phyloP scores from a whole-genome alignment of 2,329 filamentous ascomycete species.

The Raffaelea arxii region DNA sequence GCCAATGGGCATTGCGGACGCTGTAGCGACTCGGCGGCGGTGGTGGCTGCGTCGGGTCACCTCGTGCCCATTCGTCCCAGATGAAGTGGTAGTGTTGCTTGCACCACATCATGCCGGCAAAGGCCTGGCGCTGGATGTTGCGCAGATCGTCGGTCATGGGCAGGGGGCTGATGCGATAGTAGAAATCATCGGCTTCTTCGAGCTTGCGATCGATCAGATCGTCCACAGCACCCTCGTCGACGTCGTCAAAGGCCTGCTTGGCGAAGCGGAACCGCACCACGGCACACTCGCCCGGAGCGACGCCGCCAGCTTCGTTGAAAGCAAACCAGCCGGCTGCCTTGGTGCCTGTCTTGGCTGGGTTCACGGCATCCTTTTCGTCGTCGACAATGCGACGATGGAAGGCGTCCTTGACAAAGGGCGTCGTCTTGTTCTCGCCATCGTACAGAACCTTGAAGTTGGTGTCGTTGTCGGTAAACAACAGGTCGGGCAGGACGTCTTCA shows the following conservation, averaged over 20 bases:
- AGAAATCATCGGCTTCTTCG: slow-evolving; percentile 93
- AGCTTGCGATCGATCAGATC: slow-evolving; percentile 77
- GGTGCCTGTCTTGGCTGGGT: slow-evolving; percentile 70
- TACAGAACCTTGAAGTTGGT: slow-evolving; percentile 78
- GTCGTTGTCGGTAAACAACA: slow-evolving; percentile 94
- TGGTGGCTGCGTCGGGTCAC: slow-evolving; percentile 78
- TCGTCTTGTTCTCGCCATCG: slow-evolving; percentile 64
- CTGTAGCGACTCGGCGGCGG: slow-evolving; percentile 72
- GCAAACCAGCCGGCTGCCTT: slow-evolving; percentile 88
- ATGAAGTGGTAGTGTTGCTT: slow-evolving; percentile 97
- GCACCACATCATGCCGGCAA: slow-evolving; percentile 96
- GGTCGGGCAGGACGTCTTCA: slow-evolving; percentile 72
- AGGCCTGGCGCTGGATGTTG: slow-evolving; percentile 90
- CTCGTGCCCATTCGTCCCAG: slow-evolving; percentile 97
- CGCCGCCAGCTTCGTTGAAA: slow-evolving; percentile 83
- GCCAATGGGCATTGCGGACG: slow-evolving; percentile 84
- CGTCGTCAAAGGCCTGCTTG: slow-evolving; percentile 61
- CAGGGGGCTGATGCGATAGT: slow-evolving; percentile 82
- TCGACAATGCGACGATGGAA: slow-evolving; percentile 86
- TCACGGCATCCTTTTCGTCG: slow-evolving; percentile 69
- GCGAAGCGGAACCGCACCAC: slow-evolving; percentile 90
- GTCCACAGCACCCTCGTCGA: slow-evolving; percentile 90
- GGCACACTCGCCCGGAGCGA: slow-evolving; percentile 83
- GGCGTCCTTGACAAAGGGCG: slow-evolving; percentile 86
- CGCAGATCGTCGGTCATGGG: slow-evolving; percentile 89